Evolutionary conservation across 2,329 filamentous ascomycete genomes (phyloP), one percentile per base, ranked within the genome.

Genomic region (Exophiala viscosa): DNA sequence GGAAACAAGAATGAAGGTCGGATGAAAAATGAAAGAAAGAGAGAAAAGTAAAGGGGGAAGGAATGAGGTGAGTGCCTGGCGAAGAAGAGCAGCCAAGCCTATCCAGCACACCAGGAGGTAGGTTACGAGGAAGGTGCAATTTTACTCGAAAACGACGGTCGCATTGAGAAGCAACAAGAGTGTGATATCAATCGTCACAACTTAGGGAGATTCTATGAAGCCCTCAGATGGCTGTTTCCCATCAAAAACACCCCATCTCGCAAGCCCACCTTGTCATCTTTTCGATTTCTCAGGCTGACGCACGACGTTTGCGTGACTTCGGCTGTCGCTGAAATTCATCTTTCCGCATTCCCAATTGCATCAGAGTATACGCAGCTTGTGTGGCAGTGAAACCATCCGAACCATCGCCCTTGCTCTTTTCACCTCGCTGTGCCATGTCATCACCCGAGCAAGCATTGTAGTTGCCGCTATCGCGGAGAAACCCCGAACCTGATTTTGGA

Each of bases 311-410:
- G 9, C 73, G 60, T 39, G 64, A 62, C 45, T 71, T 52, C 51
- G 47, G 43, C 11, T 46, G 45, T 28, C 20, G n/a, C 55, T 51
- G 45, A 39, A 49, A 31, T 34, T n/a, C 38, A 40, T 55, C 45
- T 31, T 41, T 50, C 46, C 54, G 45, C 28, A 18, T 39, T 45
- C 48, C 40, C 50, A 58, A 41, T 40, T 52, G 54, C 57, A 55
- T 52, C 39, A 74, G 57, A 45, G 65, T 54, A 55, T 67, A 57
- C 3, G 71, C 72, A 13, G 70, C 71, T 17, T 66, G 65, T 5
- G 69, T 51, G 10, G 72, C 68, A 14, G 40, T 55, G 39, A 58
- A 55, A 32, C 31, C 51, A 45, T 38, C 35, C 6, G 55, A 55
- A 3, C 48, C 52, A 28, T 52, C 52, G 48, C 55, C 52, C 41